A percentile compares a stretch with the other conserved stretches of the same genome.
These are phyloP conservation scores for Rhinocladiella mackenziei DNA, from an alignment of 2,329 filamentous ascomycete species.

Conservation along the genomic window DNA sequence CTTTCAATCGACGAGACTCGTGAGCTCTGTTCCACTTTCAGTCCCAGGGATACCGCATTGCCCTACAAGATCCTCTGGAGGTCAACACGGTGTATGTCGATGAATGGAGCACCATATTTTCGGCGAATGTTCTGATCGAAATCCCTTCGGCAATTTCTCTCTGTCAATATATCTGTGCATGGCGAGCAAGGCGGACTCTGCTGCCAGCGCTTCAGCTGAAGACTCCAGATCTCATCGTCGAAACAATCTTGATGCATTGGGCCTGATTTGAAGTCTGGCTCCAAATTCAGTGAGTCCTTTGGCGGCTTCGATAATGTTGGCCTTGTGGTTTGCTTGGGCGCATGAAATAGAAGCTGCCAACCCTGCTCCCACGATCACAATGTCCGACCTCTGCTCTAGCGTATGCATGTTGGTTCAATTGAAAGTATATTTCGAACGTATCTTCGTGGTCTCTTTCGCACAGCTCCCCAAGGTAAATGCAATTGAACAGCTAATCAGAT, in stretches of 20 bases:
- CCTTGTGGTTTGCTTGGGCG: slow-evolving; percentile 25
- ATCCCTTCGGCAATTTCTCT: slow-evolving; percentile 41
- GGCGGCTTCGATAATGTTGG: slow-evolving; percentile 32
- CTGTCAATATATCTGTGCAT: slow-evolving; percentile 36
- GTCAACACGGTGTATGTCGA: slow-evolving; percentile 50
- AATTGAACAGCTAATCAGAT: too few species aligned
- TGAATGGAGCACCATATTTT: slow-evolving; percentile 43
- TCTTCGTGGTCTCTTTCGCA: too few species aligned
- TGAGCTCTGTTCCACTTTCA: slow-evolving; percentile 33
- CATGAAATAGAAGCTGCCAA: slow-evolving; percentile 33
- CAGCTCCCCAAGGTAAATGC: too few species aligned
- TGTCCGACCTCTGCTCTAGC: slow-evolving; percentile 3
- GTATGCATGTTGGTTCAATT: too few species aligned
- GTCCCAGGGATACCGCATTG: slow-evolving; percentile 41
- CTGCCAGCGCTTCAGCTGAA: slow-evolving; percentile 22
- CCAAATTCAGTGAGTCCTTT: slow-evolving; percentile 29
- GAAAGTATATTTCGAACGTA: too few species aligned
- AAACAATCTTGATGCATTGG: slow-evolving; percentile 28
- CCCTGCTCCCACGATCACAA: slow-evolving; percentile 33
- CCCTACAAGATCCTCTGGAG: slow-evolving; percentile 44
- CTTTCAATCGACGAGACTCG: slow-evolving; percentile 30
- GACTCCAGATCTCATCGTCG: slow-evolving; percentile 17
- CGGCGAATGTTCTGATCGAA: slow-evolving; percentile 52
- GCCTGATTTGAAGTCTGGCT: slow-evolving; percentile 30
- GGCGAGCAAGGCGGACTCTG: slow-evolving; percentile 34